Base-by-base conservation (phyloP, 2,329 filamentous ascomycete genomes). In the Monosporascus sp. region DNA sequence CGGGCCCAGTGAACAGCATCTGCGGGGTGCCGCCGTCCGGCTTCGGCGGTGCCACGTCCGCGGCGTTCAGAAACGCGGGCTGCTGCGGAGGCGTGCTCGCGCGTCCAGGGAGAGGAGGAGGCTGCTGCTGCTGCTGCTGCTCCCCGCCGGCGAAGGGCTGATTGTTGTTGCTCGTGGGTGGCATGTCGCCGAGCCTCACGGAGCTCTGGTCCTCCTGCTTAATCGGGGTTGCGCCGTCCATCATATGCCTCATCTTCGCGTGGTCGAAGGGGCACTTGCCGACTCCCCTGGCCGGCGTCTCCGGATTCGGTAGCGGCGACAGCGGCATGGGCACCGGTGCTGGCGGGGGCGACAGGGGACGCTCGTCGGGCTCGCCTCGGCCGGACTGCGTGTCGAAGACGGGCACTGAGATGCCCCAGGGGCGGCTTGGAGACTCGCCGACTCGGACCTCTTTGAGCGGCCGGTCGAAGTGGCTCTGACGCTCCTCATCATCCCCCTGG, bases 341-440 rank as follows among this genome's bases (percentile, higher is more conserved):
- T 3, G 83, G 76, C 3, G 82, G 81, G 18, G 81, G 81, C 8
- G 81, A 83, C 20, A 74, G 67, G 3, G 79, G 78, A 47, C 76
- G 72, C 20, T 68, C 67, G 15, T 67, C 65, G 14, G 67, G 63
- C 9, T 70, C 70, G 27, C 70, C 62, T 5, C 66, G 68, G 20
- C 68, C 63, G 6, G 67, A 57, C 49, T 61, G 62, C 17, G 58
- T 57, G 53, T 80, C 74, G 57, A 80, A 75, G 38, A 82, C 69
- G 3, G 92, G 92, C 0, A 97, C 86, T 5, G 84, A 83, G 50
- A 97, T 96, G 6, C 92, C 92, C 92, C 92, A 97, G 15, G 93
- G 93, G 45, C 93, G 81, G 68, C 89, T 96, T 5, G 93, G 93
- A 15, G 90, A 96, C 70, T 97, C 93, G 44, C 93, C 93, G 22